Percentiles rank a stretch among this genome's conserved stretches.
These are phyloP conservation scores for Kokia cookei DNA, from an alignment of 441 rosid genomes.

Conservation along the genomic window DNA sequence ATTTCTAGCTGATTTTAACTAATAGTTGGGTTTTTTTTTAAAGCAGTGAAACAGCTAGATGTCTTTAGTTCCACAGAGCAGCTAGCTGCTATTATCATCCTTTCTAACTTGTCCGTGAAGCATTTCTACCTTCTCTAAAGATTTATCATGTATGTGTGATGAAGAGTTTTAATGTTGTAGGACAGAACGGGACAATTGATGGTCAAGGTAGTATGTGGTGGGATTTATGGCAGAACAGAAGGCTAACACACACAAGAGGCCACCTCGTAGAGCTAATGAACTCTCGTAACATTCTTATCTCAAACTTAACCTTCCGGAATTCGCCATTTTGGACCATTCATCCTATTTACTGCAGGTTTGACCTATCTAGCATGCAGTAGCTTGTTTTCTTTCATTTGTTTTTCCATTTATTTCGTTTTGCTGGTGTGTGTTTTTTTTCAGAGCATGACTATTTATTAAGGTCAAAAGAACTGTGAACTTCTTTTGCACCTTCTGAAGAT, in stretches of 20 bases:
- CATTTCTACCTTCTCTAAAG: not conserved
- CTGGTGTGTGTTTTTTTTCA: not conserved
- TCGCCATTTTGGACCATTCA: slow-evolving; percentile 96
- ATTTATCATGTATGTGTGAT: not conserved
- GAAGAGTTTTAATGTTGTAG: slow-evolving; percentile 26
- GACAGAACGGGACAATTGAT: slow-evolving; percentile 84
- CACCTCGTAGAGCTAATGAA: slow-evolving; percentile 86
- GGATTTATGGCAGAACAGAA: slow-evolving; percentile 97
- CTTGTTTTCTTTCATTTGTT: not conserved
- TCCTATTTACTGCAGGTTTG: slow-evolving; percentile 90
- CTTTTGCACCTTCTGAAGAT: not conserved
- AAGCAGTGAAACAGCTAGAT: slow-evolving; percentile 1
- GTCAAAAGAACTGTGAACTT: not conserved
- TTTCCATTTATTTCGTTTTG: not conserved
- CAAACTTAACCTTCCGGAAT: slow-evolving; percentile 73
- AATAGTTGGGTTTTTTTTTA: not conserved
- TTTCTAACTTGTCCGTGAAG: not conserved
- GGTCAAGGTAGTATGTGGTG: slow-evolving; percentile 99
- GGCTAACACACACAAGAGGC: slow-evolving; percentile 78
- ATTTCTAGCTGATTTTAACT: not conserved
- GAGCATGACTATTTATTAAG: not conserved
- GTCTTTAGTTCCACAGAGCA: not conserved
- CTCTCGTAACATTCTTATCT: slow-evolving; percentile 66
- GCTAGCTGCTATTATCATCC: not conserved
- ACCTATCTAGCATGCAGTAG: not conserved